Conservation (phyloP, 176 grass and related monocot genomes). For the Echinochloa phyllopogon region DNA sequence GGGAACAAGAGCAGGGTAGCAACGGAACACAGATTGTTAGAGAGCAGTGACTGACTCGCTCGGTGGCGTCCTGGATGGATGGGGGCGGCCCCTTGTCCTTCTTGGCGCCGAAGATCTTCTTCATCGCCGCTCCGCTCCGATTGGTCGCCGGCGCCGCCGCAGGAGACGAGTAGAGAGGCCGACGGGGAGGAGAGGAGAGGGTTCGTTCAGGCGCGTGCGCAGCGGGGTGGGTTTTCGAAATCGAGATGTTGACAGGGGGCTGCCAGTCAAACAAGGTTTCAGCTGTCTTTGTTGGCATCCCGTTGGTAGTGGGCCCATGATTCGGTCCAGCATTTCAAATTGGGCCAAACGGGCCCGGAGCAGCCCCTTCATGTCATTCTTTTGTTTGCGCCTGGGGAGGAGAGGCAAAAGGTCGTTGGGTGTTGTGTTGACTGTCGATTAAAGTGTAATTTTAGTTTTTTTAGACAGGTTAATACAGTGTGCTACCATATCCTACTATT, state of each 20-base stretch:
- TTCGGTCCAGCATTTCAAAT: not conserved
- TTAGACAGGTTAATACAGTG: no score
- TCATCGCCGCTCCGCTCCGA: slow-evolving; percentile 54
- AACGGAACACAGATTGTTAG: not conserved
- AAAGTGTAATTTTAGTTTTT: no score
- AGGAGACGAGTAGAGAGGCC: not conserved
- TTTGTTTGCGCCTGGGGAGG: no score
- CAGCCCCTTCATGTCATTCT: no score
- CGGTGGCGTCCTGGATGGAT: slow-evolving; percentile 87
- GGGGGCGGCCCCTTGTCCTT: slow-evolving; percentile 85
- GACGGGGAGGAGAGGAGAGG: not conserved
- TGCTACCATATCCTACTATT: no score
- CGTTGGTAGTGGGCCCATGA: not conserved
- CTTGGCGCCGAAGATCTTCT: slow-evolving; percentile 89
- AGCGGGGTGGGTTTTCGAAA: slow-evolving; percentile 12
- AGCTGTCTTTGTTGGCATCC: not conserved
- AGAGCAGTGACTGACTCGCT: slow-evolving; percentile 48
- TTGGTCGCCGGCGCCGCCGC: slow-evolving; percentile 28
- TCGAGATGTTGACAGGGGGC: slow-evolving; percentile 28
- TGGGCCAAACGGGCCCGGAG: not conserved
- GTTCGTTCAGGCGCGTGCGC: not conserved
- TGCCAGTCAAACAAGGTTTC: not conserved
- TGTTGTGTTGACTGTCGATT: no score
- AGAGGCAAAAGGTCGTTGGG: no score
- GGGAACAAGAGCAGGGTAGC: not conserved